Percentiles rank a stretch among this genome's conserved stretches.
Conservation (phyloP, 805 yeast species). For the Candida suzukii region DNA sequence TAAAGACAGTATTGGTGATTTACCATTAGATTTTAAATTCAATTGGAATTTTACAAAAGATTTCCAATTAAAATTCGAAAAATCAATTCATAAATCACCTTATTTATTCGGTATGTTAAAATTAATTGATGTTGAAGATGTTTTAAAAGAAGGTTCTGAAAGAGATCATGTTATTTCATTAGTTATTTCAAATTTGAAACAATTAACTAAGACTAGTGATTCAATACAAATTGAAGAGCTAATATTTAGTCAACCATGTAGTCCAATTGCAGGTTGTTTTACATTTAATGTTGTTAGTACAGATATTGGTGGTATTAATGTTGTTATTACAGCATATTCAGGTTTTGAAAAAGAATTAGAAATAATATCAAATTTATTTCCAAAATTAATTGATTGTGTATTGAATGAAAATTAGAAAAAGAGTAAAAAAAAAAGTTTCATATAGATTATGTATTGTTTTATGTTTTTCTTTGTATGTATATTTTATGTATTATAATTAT, state of each 20-base stretch:
- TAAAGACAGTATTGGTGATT: too few relatives aligned
- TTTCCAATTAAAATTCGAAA: constrained; percentile 6
- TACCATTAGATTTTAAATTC: background rate
- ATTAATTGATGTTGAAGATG: constrained; percentile 2
- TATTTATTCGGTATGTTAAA: constrained; percentile 6
- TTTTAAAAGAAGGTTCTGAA: background rate
- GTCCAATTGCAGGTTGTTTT: constrained; percentile 6
- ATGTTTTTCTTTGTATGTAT: too few relatives aligned
- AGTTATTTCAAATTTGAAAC: constrained; percentile 15
- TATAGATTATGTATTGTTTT: too few relatives aligned
- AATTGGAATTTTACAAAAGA: constrained; percentile 10
- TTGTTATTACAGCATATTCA: constrained; percentile 4
- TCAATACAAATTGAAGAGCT: constrained; percentile 7
- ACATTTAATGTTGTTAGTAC: constrained; percentile 12
- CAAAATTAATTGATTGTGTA: background rate
- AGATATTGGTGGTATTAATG: constrained; percentile 9
- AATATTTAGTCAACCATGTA: constrained; percentile 12
- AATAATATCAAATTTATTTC: background rate
- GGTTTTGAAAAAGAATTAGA: constrained; percentile 5
- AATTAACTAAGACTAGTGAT: constrained; percentile 1
- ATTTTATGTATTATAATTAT: too few relatives aligned
- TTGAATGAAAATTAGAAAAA: too few relatives aligned
- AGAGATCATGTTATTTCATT: constrained; percentile 5
- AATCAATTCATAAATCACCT: background rate
- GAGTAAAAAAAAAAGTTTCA: too few relatives aligned